phyloP scores from a whole-genome alignment of 2,329 filamentous ascomycete genomes.

The Pleomassaria siparia region DNA sequence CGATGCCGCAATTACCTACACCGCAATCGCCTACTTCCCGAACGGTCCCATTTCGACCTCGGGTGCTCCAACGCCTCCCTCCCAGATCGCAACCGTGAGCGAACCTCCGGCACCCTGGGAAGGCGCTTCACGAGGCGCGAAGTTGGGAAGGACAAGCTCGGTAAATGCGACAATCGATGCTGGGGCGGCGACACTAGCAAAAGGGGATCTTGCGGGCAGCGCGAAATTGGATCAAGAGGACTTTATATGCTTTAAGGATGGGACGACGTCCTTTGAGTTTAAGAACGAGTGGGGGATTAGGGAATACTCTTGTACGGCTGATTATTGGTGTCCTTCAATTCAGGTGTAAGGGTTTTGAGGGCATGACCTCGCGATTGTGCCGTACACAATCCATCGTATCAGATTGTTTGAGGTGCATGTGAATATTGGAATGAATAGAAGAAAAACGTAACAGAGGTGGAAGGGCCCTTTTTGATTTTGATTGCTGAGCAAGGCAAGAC shows the following conservation, averaged over 20 bases:
- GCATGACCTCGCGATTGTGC: neutral
- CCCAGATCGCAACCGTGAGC: neutral
- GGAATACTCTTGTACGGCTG: slow-evolving; percentile 12
- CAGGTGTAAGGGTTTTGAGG: neutral
- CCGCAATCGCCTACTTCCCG: slow-evolving; percentile 9
- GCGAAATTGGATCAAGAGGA: slow-evolving; percentile 17
- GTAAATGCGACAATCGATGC: slow-evolving; percentile 12
- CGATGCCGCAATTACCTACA: neutral
- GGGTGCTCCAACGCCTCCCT: neutral
- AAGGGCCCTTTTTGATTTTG: no score
- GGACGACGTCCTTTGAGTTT: slow-evolving; percentile 13
- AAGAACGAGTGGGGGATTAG: slow-evolving; percentile 2
- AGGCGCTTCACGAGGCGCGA: slow-evolving; percentile 2
- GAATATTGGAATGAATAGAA: no score
- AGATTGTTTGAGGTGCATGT: no score
- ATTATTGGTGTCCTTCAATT: slow-evolving; percentile 23
- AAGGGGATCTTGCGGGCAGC: slow-evolving; percentile 17
- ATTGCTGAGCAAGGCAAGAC: no score
- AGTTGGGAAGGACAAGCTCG: neutral
- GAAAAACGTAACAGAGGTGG: no score
- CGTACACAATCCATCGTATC: neutral
- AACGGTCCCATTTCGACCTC: slow-evolving; percentile 5
- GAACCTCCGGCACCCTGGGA: slow-evolving; percentile 9
- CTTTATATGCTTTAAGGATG: slow-evolving; percentile 23
- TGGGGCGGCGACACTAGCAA: slow-evolving; percentile 11